Conservation (phyloP, 179 eudicot genomes). For the Drosera spatulata region DNA sequence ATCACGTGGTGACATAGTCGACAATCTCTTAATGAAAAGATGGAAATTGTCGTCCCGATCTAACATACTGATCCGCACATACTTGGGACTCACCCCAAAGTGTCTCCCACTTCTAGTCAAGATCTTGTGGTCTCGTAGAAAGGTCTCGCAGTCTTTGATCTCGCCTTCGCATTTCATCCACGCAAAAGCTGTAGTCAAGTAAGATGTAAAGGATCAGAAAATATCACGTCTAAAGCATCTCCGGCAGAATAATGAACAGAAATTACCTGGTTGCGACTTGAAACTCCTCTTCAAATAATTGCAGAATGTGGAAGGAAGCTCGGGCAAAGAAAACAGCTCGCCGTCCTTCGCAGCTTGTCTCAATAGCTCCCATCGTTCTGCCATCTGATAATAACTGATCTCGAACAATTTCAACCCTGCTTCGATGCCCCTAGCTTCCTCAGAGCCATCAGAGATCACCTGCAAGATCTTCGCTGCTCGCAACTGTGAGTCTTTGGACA, state of each 20-base stretch:
- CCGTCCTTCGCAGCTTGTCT: conserved; percentile 46
- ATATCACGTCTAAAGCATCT: not conserved
- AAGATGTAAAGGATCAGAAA: not conserved
- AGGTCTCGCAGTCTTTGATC: conserved; percentile 62
- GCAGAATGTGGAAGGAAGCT: conserved; percentile 52
- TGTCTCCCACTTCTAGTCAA: conserved; percentile 67
- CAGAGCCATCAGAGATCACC: conserved; percentile 54
- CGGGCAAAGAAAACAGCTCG: conserved; percentile 50
- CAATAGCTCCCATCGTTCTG: conserved; percentile 61
- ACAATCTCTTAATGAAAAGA: conserved; percentile 47
- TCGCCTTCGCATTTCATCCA: conserved; percentile 79
- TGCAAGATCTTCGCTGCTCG: conserved; percentile 83
- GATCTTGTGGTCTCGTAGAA: conserved; percentile 47
- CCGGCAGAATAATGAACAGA: not conserved
- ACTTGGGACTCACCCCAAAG: conserved; percentile 55
- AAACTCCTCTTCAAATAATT: conserved; percentile 40
- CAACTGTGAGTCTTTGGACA: conserved; percentile 86
- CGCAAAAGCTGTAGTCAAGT: conserved; percentile 57
- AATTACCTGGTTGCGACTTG: conserved; percentile 64
- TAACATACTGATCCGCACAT: conserved; percentile 75
- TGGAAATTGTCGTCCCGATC: conserved; percentile 43
- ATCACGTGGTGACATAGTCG: not conserved
- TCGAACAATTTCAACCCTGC: conserved; percentile 38
- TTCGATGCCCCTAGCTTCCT: conserved; percentile 5
- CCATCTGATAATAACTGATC: conserved; percentile 34